These are phyloP conservation scores for Cladosporium sp. DNA, from an alignment of 2,329 filamentous ascomycete species.

Conservation along the genomic window DNA sequence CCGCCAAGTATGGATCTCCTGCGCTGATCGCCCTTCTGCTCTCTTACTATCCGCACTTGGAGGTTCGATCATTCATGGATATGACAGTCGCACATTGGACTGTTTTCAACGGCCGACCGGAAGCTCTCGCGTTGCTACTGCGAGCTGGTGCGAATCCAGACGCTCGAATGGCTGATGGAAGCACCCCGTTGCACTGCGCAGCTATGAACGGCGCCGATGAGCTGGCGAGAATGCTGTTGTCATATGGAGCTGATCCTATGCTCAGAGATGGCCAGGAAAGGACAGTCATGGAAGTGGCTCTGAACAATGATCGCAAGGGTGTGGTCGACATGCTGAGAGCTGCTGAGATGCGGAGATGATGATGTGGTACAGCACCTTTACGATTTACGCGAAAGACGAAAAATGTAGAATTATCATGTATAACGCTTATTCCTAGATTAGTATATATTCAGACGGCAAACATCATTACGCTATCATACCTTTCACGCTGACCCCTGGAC, in stretches of 20 bases:
- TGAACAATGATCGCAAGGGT: conserved; percentile 16
- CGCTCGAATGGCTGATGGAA: conserved; percentile 25
- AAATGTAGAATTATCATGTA: background rate
- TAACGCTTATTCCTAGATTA: background rate
- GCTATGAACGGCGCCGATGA: conserved; percentile 15
- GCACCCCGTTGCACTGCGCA: conserved; percentile 29
- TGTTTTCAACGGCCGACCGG: conserved; percentile 21
- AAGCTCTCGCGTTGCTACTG: conserved; percentile 25
- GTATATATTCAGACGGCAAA: no score
- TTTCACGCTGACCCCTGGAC: no score
- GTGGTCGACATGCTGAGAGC: conserved; percentile 17
- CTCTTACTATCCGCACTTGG: conserved; percentile 24
- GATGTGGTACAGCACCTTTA: background rate
- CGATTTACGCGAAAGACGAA: background rate
- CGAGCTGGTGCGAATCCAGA: conserved; percentile 26
- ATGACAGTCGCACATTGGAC: conserved; percentile 28
- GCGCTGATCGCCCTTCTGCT: conserved; percentile 26
- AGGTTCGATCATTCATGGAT: conserved; percentile 26
- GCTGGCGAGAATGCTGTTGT: conserved; percentile 24
- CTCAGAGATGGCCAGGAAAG: conserved; percentile 23
- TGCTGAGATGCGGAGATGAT: conserved; percentile 1
- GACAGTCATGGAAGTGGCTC: conserved; percentile 25
- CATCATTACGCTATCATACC: no score
- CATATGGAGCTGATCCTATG: conserved; percentile 24
- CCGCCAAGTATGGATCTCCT: conserved; percentile 25